Conservation (phyloP, 176 grass and related monocot genomes). For the Saccharum officinarum region DNA sequence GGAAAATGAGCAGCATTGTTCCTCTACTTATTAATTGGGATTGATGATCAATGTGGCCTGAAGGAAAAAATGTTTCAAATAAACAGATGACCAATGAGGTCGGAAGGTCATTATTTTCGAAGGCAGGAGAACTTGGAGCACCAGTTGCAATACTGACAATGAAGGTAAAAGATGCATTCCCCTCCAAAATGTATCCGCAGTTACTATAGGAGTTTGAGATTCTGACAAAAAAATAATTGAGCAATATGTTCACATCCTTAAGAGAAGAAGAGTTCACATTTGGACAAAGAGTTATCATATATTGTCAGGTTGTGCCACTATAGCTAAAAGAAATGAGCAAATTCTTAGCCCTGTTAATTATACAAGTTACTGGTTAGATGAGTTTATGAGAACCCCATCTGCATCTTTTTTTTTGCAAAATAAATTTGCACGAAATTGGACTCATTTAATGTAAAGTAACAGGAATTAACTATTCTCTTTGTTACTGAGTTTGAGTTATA, state of each 20-base stretch:
- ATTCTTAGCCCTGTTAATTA: background rate
- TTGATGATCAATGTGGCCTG: constrained; percentile 21
- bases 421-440: background rate
- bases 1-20: background rate
- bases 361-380: background rate
- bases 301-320: constrained; percentile 6
- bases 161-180: constrained; percentile 56
- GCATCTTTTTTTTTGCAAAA: background rate
- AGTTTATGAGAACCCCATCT: background rate
- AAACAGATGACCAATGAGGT: constrained; percentile 83
- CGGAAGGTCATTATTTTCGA: constrained; percentile 80
- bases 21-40: background rate
- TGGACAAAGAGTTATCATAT: background rate
- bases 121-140: constrained; percentile 82
- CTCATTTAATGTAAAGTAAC: background rate
- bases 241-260: background rate
- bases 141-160: constrained; percentile 80
- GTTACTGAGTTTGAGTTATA: background rate
- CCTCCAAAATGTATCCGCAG: background rate
- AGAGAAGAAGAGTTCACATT: background rate
- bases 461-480: background rate
- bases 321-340: background rate
- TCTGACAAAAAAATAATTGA: background rate
- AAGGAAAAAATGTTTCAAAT: constrained; percentile 13
- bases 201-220: constrained; percentile 6